Conservation (phyloP, 176 grass and related monocot genomes). For the Urochloa ruziziensis region DNA sequence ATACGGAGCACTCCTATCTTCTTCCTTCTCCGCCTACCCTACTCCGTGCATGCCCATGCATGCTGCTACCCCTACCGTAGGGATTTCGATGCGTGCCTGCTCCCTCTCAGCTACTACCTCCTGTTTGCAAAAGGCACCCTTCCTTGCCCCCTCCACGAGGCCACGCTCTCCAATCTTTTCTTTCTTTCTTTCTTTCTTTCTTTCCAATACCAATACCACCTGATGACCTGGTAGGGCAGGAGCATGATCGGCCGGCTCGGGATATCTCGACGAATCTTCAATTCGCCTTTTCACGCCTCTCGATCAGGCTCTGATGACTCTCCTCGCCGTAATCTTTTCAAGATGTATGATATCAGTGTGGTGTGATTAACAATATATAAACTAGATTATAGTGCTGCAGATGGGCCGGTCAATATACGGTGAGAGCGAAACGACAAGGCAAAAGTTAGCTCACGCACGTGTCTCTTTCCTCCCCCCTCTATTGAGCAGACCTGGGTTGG, state of each 20-base stretch:
- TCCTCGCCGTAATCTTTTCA: not conserved
- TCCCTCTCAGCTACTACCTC: constrained; percentile 21
- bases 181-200: not conserved
- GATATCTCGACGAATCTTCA: constrained; percentile 40
- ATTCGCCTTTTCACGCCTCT: not conserved
- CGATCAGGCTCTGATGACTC: no score
- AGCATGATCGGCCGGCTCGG: not conserved
- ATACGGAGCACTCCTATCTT: not conserved
- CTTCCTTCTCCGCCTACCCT: not conserved
- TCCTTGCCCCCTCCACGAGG: no score
- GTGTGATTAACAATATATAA: not conserved
- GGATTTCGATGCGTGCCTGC: constrained; percentile 9
- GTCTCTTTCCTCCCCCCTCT: not conserved
- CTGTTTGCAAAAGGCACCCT: constrained; percentile 19
- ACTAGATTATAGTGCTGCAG: not conserved
- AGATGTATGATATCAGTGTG: no score
- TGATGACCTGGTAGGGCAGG: not conserved
- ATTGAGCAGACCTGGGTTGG: no score
- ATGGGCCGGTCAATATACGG: not conserved
- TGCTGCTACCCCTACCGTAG: not conserved
- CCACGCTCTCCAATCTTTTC: not conserved
- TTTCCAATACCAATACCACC: not conserved
- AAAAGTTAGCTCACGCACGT: constrained; percentile 26
- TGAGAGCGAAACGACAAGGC: not conserved
- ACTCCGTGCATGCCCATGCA: not conserved